Evolutionary conservation across 148 eudicot genomes (phyloP).

Genomic region (Pouteria glomerata): DNA sequence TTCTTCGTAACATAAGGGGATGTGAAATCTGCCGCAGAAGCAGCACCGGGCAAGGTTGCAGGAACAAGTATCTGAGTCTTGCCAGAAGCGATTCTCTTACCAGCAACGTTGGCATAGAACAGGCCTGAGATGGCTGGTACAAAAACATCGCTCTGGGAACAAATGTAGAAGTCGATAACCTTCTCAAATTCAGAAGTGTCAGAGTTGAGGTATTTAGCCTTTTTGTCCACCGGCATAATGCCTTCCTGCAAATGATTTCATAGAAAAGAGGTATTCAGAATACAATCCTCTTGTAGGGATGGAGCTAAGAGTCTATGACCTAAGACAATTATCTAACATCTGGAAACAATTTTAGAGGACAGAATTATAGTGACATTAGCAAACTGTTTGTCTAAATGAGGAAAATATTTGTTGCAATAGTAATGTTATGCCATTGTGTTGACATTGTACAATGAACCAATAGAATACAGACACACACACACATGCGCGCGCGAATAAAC

Average conservation of each 20-base stretch:
- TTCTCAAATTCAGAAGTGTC: constrained; percentile 4
- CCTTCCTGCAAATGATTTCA: constrained; percentile 19
- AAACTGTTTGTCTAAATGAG: too few relatives aligned
- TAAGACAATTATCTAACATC: too few relatives aligned
- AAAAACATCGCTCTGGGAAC: constrained; percentile 26
- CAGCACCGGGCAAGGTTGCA: not conserved
- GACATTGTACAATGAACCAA: too few relatives aligned
- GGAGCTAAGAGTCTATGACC: too few relatives aligned
- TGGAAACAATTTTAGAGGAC: too few relatives aligned
- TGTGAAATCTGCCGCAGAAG: constrained; percentile 8
- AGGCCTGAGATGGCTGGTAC: constrained; percentile 22
- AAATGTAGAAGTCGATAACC: constrained; percentile 25
- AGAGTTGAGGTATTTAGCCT: constrained; percentile 16
- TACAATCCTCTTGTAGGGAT: too few relatives aligned
- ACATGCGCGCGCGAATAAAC: too few relatives aligned
- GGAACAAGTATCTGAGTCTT: constrained; percentile 23
- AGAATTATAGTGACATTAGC: too few relatives aligned
- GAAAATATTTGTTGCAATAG: too few relatives aligned
- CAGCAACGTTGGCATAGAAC: constrained; percentile 28
- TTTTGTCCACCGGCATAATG: constrained; percentile 24
- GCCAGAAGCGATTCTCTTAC: constrained; percentile 30
- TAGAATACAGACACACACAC: too few relatives aligned
- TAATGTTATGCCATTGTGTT: too few relatives aligned
- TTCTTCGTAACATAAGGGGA: constrained; percentile 25
- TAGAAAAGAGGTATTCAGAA: too few relatives aligned